Conservation (phyloP, 495 filamentous ascomycete genomes). For the Penicillium argentinense region DNA sequence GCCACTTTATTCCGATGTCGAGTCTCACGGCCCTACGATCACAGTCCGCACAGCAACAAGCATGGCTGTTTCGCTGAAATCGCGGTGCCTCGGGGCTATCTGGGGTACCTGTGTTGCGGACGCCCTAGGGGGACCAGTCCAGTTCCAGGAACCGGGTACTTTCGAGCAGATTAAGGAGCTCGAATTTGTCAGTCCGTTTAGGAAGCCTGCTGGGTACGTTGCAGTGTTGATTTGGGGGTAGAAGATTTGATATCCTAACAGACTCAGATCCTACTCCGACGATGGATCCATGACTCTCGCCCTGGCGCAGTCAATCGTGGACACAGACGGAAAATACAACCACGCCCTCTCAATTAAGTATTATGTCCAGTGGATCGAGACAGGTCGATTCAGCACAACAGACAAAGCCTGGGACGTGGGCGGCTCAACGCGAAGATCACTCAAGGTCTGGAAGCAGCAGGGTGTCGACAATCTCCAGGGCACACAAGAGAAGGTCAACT, state of each 20-base stretch:
- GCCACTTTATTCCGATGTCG: no score
- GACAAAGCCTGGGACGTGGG: constrained; percentile 44
- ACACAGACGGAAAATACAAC: constrained; percentile 25
- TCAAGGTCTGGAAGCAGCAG: constrained; percentile 31
- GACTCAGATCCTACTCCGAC: constrained; percentile 49
- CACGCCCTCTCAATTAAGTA: constrained; percentile 30
- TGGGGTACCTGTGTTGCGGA: constrained; percentile 47
- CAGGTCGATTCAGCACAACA: constrained; percentile 39
- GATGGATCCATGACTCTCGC: constrained; percentile 50
- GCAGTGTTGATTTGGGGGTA: no score
- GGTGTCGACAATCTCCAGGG: constrained; percentile 3
- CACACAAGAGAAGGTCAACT: constrained; percentile 10
- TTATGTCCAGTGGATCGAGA: constrained; percentile 37
- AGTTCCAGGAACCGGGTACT: constrained; percentile 36
- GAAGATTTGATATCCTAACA: no score
- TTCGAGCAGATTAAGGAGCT: constrained; percentile 38
- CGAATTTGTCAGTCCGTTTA: constrained; percentile 18
- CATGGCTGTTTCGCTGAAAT: constrained; percentile 14
- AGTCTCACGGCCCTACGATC: no score
- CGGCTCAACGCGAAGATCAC: constrained; percentile 30
- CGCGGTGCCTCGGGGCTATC: constrained; percentile 40
- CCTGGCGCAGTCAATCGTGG: constrained; percentile 41
- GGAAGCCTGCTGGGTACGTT: constrained; percentile 27
- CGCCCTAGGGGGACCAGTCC: constrained; percentile 49
- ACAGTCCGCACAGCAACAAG: background rate